phyloP scores from a whole-genome alignment of 164 flowering plant genomes.

The Kalanchoe fedtschenkoi region DNA sequence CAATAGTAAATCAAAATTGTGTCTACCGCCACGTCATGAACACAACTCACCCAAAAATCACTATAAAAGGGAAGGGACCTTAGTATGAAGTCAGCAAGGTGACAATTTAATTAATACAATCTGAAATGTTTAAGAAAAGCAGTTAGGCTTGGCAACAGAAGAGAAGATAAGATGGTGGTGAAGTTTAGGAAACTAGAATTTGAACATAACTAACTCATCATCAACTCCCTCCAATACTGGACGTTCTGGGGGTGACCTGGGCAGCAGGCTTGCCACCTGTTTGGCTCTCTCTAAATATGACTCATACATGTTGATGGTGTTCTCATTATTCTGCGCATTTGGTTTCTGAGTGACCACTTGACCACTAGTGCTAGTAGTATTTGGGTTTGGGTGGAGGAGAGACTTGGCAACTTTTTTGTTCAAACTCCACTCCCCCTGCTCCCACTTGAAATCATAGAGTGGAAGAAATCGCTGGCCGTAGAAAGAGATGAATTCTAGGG shows the following conservation, averaged over 20 bases:
- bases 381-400: too few relatives aligned
- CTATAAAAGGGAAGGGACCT: too few relatives aligned
- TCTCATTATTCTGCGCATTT: background rate
- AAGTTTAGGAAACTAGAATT: too few relatives aligned
- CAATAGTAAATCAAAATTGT: too few relatives aligned
- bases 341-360: background rate
- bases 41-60: too few relatives aligned
- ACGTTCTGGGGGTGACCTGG: constrained; percentile 37
- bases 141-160: too few relatives aligned
- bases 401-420: constrained; percentile 23
- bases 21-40: too few relatives aligned
- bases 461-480: constrained; percentile 76
- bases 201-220: constrained; percentile 23
- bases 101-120: too few relatives aligned
- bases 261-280: constrained; percentile 33
- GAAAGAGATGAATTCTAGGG: constrained; percentile 54
- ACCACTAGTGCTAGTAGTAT: constrained; percentile 7
- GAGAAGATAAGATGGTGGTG: too few relatives aligned
- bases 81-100: too few relatives aligned
- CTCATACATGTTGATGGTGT: constrained; percentile 12
- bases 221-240: constrained; percentile 31
- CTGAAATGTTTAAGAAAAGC: too few relatives aligned
- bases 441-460: constrained; percentile 50
- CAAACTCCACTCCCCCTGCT: constrained; percentile 51
- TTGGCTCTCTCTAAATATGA: constrained; percentile 39